Evolutionary conservation across 495 filamentous ascomycete genomes (phyloP), one percentile per base, ranked within the genome.

Genomic region (Annulohypoxylon maeteangense): DNA sequence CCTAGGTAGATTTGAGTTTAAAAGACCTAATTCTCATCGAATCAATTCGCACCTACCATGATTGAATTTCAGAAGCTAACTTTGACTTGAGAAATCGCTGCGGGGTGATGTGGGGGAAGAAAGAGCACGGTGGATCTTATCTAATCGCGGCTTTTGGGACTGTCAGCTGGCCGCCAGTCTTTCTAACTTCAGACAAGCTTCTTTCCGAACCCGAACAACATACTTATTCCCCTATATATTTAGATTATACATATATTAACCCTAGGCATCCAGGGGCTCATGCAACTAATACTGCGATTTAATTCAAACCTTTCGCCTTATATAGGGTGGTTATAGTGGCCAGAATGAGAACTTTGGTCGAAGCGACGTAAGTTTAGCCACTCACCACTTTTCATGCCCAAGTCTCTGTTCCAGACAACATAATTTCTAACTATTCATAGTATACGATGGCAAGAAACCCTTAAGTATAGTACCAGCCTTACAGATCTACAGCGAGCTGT

Each of bases 401-500:
- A 60, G 54, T 38, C 54, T 47, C 5, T 48, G 45, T 29, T 29
- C 31, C 4, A 36, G 22, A n/a, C 11, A 12, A n/a, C n/a, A n/a
- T n/a, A n/a, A n/a, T n/a, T n/a, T n/a, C n/a, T n/a, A n/a, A n/a
- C n/a, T n/a, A n/a, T n/a, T 14, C 42, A 32, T 65, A 87, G 84
- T 66, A 68, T 71, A 62, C 78, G 89, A 86, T 94, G 91, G 92
- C 81, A 88, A 75, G 83, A 83, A 62, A 88, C 90, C 51, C 82
- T 91, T 75, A 85, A 81, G 78, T 78, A 89, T 72, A 85, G 86
- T 72, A 77, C 83, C 44, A 90, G 80, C 65, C 75, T 93, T 65
- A 79, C 82, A 55, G 88, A 92, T 66, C 85, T 97, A 7, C 89
- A 87, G 76, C 83, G 82, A 42, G 87, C 88, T 4, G 85, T 94